A percentile compares a stretch with the other conserved stretches of the same genome.
Conservation (phyloP, 2,329 filamentous ascomycete genomes). For the Trichoderma pleuroti region DNA sequence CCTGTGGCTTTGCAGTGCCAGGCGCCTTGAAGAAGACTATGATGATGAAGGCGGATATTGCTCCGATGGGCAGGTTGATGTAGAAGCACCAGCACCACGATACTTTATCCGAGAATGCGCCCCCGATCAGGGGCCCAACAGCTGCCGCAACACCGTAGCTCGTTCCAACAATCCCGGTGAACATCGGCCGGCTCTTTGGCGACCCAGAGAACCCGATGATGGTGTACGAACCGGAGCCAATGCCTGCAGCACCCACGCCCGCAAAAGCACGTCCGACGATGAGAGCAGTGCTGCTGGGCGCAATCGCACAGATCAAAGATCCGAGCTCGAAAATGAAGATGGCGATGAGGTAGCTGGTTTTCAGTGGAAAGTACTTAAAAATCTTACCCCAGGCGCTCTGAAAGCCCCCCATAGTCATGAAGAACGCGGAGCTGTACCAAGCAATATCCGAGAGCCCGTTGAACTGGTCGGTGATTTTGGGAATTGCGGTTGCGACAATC, state of each 20-base stretch:
- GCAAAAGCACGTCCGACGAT: neutral
- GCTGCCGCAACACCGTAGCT: neutral
- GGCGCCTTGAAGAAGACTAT: neutral
- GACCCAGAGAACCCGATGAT: neutral
- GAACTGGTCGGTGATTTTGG: neutral
- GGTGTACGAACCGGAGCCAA: neutral
- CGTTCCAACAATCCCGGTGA: neutral
- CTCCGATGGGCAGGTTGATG: neutral
- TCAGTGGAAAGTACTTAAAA: neutral
- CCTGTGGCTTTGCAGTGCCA: neutral
- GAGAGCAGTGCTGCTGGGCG: neutral
- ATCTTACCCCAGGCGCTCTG: neutral
- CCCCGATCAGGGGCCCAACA: neutral
- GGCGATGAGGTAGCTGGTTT: neutral
- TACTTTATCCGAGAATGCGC: neutral
- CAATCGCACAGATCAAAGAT: neutral
- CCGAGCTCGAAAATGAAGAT: neutral
- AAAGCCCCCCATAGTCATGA: neutral
- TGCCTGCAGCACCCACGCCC: neutral
- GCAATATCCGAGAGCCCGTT: neutral
- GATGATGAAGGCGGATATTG: neutral
- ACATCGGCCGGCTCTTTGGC: neutral
- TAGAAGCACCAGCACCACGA: neutral
- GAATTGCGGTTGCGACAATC: neutral
- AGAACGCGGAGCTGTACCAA: neutral